A percentile compares a stretch with the other conserved stretches of the same genome.
These are phyloP conservation scores for Sporothrix brunneoviolacea DNA, from an alignment of 2,329 filamentous ascomycete species.

Conservation along the genomic window DNA sequence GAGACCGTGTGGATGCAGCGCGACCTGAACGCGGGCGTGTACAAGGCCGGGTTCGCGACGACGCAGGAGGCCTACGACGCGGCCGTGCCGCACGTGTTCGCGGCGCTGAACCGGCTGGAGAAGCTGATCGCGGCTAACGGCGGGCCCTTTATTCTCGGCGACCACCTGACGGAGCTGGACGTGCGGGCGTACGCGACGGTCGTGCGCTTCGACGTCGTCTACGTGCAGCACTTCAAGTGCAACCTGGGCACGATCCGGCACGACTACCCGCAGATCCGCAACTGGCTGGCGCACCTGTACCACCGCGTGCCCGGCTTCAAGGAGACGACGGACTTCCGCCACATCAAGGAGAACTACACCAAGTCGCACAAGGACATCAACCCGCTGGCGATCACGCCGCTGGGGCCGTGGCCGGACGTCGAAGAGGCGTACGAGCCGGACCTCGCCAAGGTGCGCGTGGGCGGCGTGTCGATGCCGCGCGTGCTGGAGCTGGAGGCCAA, in stretches of 20 bases:
- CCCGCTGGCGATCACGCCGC: constrained; percentile 53
- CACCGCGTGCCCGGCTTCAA: constrained; percentile 48
- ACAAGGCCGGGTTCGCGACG: constrained; percentile 53
- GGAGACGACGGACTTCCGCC: constrained; percentile 56
- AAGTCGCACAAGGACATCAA: constrained; percentile 56
- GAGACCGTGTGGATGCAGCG: constrained; percentile 47
- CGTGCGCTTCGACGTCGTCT: constrained; percentile 54
- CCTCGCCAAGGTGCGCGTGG: constrained; percentile 40
- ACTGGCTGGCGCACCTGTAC: constrained; percentile 55
- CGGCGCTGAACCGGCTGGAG: constrained; percentile 53
- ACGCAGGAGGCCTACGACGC: constrained; percentile 50
- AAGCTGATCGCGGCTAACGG: constrained; percentile 28
- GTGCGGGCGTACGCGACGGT: constrained; percentile 50
- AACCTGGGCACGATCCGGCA: constrained; percentile 55
- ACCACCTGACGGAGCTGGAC: constrained; percentile 52
- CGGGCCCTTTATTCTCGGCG: constrained; percentile 50
- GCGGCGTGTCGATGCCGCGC: constrained; percentile 37
- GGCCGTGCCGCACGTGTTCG: constrained; percentile 49
- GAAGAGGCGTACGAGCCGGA: constrained; percentile 45
- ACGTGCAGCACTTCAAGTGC: constrained; percentile 62
- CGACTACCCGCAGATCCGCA: constrained; percentile 53
- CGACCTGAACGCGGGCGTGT: constrained; percentile 54
- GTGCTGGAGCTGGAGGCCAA: constrained; percentile 29
- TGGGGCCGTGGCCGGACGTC: constrained; percentile 54
- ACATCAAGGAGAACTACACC: constrained; percentile 60